Evolutionary conservation across 2,329 filamentous ascomycete genomes (phyloP), one percentile per base, ranked within the genome.

Genomic region (Pseudohalonectria lignicola): DNA sequence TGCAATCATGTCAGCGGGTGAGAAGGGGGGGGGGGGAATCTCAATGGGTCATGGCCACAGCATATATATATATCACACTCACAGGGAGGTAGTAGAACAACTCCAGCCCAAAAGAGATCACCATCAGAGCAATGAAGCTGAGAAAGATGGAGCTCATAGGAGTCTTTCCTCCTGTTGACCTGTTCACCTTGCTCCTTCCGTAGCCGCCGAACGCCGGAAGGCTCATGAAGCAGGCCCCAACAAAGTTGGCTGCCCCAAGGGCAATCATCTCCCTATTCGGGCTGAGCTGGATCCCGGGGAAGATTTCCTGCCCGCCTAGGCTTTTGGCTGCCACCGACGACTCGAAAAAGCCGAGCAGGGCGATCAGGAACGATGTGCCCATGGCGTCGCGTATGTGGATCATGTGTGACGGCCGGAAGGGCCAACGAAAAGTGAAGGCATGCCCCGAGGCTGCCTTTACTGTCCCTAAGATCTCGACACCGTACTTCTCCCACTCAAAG

Each of bases 31-130:
- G n/a, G n/a, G n/a, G n/a, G n/a, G n/a, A n/a, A n/a, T n/a, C n/a
- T n/a, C n/a, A n/a, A n/a, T n/a, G n/a, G n/a, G n/a, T n/a, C n/a
- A n/a, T n/a, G n/a, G n/a, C n/a, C n/a, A n/a, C n/a, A n/a, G n/a
- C n/a, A n/a, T n/a, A n/a, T n/a, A n/a, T n/a, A n/a, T n/a, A n/a
- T n/a, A n/a, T n/a, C n/a, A 10, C 5, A 71, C 85, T 61, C 63
- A 92, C 86, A n/a, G 92, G 92, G 34, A 98, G 73, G 55, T 87
- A 96, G 63, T 94, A 93, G 50, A 98, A 90, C 56, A 87, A 93
- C 0, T 90, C 88, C 20, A 96, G 64, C 33, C 96, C 64, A 52
- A 86, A 92, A 30, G 86, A 54, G 34, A 94, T 81, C 52, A 81
- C 86, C 34, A 93, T 60, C 17, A 95, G 64, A 0, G 90, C 86